These are phyloP conservation scores for Taxillus chinensis DNA, from an alignment of 164 flowering plant species.

Conservation along the genomic window DNA sequence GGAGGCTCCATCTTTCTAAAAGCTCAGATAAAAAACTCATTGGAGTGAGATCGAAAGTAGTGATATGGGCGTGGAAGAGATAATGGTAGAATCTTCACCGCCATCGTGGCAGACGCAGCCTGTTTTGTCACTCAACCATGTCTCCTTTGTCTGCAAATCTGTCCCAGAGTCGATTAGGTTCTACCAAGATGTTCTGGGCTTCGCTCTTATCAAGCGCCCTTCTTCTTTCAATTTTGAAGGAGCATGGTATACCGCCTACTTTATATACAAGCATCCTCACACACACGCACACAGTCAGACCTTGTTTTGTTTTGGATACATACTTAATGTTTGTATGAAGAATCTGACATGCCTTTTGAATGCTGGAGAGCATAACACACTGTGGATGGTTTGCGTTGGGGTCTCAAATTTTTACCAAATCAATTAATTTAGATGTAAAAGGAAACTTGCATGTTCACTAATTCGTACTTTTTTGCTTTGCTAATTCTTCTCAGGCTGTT, in stretches of 20 bases:
- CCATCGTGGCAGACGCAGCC: conserved; percentile 14
- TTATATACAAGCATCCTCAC: not conserved
- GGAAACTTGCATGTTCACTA: too few relatives aligned
- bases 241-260: conserved; percentile 29
- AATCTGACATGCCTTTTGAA: too few relatives aligned
- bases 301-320: too few relatives aligned
- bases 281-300: too few relatives aligned
- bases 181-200: conserved; percentile 39
- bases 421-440: too few relatives aligned
- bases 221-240: conserved; percentile 48
- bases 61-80: conserved; percentile 8
- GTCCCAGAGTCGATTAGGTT: conserved; percentile 27
- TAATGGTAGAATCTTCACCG: conserved; percentile 4
- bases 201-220: conserved; percentile 41
- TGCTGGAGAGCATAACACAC: too few relatives aligned
- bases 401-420: too few relatives aligned
- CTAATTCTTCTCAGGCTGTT: conserved; percentile 18
- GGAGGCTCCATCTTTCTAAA: too few relatives aligned
- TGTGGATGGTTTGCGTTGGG: too few relatives aligned
- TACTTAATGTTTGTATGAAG: too few relatives aligned
- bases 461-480: too few relatives aligned
- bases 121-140: conserved; percentile 33
- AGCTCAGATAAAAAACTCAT: too few relatives aligned
- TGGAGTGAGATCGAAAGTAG: conserved; percentile 4
- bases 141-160: conserved; percentile 33